A percentile compares a stretch with the other conserved stretches of the same genome.
These are phyloP conservation scores for Acorus gramineus DNA, from an alignment of 106 monocot genomes.

Conservation along the genomic window DNA sequence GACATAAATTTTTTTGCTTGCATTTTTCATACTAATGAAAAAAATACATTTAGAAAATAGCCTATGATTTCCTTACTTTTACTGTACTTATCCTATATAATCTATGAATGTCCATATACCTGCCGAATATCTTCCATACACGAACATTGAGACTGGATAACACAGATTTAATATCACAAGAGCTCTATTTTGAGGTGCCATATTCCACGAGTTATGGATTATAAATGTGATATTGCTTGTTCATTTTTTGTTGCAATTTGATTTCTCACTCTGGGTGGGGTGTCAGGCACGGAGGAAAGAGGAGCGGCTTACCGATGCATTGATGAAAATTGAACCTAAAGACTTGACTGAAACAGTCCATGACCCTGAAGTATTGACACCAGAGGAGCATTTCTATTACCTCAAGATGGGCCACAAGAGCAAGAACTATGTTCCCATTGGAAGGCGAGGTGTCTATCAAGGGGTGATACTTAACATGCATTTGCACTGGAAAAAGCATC, in stretches of 20 bases:
- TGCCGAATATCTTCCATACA: too few species aligned
- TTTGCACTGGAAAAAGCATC: constrained; percentile 99
- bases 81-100: too few species aligned
- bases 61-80: too few species aligned
- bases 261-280: constrained; percentile 1
- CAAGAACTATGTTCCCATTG: constrained; percentile 96
- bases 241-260: constrained; percentile 1
- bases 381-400: constrained; percentile 93
- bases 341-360: constrained; percentile 54
- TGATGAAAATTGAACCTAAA: constrained; percentile 78
- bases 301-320: constrained; percentile 50
- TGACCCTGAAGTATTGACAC: constrained; percentile 91
- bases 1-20: too few species aligned
- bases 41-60: too few species aligned
- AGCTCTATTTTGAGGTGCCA: too few species aligned
- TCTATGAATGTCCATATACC: too few species aligned
- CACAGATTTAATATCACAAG: too few species aligned
- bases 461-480: constrained; percentile 99
- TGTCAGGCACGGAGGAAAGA: constrained; percentile 74
- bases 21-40: too few species aligned
- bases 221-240: too few species aligned
- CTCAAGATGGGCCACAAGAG: constrained; percentile 82
- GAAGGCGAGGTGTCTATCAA: constrained; percentile 89
- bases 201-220: too few species aligned
- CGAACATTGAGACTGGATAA: too few species aligned